Percentiles rank a stretch among this genome's conserved stretches.
Conservation (phyloP, 495 filamentous ascomycete species). For the Corynascus novoguineensis region DNA sequence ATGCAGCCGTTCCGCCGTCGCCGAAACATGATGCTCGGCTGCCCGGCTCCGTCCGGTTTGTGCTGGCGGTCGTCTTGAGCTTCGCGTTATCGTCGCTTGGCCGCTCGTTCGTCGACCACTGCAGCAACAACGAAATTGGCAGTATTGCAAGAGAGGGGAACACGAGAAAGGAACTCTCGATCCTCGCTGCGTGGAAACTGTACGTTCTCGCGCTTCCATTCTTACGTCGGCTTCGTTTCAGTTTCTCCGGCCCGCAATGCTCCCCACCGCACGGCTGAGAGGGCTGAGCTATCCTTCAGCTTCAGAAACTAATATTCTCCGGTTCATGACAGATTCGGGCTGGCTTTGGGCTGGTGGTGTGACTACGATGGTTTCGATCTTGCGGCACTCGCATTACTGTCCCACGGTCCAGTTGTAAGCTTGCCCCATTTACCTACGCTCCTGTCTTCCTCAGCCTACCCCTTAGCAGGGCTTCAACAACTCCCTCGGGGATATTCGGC, state of each 20-base stretch:
- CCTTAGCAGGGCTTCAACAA: constrained; percentile 9
- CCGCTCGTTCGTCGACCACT: constrained; percentile 48
- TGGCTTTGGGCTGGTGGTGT: constrained; percentile 64
- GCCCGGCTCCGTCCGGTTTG: constrained; percentile 54
- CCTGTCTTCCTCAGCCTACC: neutral
- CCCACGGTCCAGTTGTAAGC: constrained; percentile 62
- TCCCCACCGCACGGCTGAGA: constrained; percentile 24
- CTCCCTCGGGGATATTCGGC: constrained; percentile 8
- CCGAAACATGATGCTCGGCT: constrained; percentile 30
- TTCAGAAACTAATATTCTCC: constrained; percentile 24
- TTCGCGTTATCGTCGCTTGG: constrained; percentile 53
- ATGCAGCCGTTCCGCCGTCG: neutral
- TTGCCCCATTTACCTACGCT: no score
- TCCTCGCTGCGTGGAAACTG: constrained; percentile 60
- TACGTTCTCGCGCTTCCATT: constrained; percentile 29
- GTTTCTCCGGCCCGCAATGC: constrained; percentile 7
- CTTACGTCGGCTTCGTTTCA: neutral
- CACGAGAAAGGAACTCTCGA: constrained; percentile 55
- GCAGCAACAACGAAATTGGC: constrained; percentile 52
- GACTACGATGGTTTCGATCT: constrained; percentile 70
- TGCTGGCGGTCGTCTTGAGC: constrained; percentile 58
- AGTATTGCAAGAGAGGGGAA: constrained; percentile 55
- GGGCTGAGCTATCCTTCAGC: constrained; percentile 20
- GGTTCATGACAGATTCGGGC: constrained; percentile 49
- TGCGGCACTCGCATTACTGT: constrained; percentile 59